A percentile compares a stretch with the other conserved stretches of the same genome.
Evolutionary conservation across 345 rosid species (phyloP).

Genomic region (Hypericum perforatum): DNA sequence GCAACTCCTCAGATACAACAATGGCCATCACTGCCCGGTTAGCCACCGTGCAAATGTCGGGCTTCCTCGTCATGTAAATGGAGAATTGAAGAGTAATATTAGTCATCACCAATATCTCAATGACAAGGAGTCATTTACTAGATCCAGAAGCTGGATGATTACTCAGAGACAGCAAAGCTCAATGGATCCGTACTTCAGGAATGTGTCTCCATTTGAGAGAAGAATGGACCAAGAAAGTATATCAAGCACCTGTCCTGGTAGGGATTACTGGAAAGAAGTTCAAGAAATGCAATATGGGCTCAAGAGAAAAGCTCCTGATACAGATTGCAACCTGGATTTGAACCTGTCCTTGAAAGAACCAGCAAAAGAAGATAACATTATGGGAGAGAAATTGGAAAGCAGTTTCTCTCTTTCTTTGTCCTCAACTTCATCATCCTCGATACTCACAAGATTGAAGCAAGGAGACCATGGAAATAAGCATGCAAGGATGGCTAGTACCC

Average conservation of each 20-base stretch:
- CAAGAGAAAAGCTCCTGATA: slow-evolving; percentile 31
- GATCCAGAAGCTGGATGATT: slow-evolving; percentile 16
- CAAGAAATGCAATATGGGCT: slow-evolving; percentile 17
- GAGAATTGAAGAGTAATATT: slow-evolving; percentile 11
- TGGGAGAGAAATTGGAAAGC: slow-evolving; percentile 16
- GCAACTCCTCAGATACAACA: slow-evolving; percentile 20
- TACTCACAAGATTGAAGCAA: slow-evolving; percentile 28
- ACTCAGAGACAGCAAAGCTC: slow-evolving; percentile 15
- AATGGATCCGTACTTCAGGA: slow-evolving; percentile 12
- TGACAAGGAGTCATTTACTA: slow-evolving; percentile 19
- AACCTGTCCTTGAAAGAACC: slow-evolving; percentile 49
- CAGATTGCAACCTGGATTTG: slow-evolving; percentile 38
- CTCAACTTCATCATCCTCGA: slow-evolving; percentile 34
- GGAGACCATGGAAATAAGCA: slow-evolving; percentile 21
- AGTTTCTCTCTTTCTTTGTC: slow-evolving; percentile 62
- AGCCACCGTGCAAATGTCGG: slow-evolving; percentile 17
- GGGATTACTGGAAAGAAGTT: slow-evolving; percentile 1
- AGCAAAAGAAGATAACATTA: slow-evolving; percentile 5
- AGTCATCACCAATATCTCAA: slow-evolving; percentile 23
- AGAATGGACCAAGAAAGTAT: slow-evolving; percentile 12
- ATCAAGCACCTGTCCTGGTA: neutral
- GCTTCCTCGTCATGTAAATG: slow-evolving; percentile 10
- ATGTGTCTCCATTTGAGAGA: slow-evolving; percentile 10
- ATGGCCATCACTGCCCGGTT: slow-evolving; percentile 20
- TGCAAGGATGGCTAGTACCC: slow-evolving; percentile 45